Evolutionary conservation across 371 early-diverging fungal species (phyloP).

Genomic region (Mucor racemosus): DNA sequence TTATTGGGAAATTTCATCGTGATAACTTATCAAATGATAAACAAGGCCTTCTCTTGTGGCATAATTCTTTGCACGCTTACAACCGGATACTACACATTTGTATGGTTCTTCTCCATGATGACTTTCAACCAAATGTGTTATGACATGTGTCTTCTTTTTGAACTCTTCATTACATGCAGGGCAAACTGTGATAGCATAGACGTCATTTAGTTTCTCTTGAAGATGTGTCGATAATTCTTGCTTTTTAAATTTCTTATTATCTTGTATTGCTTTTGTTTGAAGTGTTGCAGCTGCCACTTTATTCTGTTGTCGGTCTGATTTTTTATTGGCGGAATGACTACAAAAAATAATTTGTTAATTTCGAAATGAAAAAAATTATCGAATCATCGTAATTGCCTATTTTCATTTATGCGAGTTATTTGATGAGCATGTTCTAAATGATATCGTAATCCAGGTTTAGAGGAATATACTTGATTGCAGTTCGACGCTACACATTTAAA

Average conservation of each 20-base stretch:
- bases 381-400: background rate
- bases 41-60: conserved; percentile 39
- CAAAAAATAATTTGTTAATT: background rate
- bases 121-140: conserved; percentile 30
- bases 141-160: conserved; percentile 38
- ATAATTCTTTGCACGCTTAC: conserved; percentile 34
- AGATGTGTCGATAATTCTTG: conserved; percentile 12
- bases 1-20: conserved; percentile 1
- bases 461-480: conserved; percentile 31
- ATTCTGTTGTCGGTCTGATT: background rate
- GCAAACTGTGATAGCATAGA: conserved; percentile 26
- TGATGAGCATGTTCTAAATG: conserved; percentile 34
- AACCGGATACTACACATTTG: conserved; percentile 26
- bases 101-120: conserved; percentile 41
- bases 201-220: conserved; percentile 21
- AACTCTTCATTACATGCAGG: conserved; percentile 33
- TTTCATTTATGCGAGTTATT: conserved; percentile 6
- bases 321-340: conserved; percentile 1
- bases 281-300: background rate
- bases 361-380: background rate
- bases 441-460: conserved; percentile 32
- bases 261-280: background rate
- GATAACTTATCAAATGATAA: conserved; percentile 38
- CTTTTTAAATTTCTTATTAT: conserved; percentile 3
- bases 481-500: conserved; percentile 25